Evolutionary conservation across 192 early-diverging fungal genomes (phyloP), one percentile per base, ranked within the genome.

Genomic region (Linnemannia zychae): DNA sequence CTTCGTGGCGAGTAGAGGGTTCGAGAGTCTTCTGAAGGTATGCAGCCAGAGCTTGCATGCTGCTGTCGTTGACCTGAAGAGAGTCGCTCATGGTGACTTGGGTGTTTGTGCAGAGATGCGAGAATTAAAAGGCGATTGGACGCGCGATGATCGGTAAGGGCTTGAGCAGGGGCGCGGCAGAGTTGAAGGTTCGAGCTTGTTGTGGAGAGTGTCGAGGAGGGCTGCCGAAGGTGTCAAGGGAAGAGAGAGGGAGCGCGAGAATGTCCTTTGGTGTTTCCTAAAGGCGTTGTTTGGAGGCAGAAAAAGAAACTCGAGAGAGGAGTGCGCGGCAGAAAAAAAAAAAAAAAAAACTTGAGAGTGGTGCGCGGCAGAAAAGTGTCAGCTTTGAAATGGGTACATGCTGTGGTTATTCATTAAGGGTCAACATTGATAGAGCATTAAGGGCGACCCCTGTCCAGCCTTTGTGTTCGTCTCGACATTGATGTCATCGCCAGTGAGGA

Each of bases 11-110:
- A n/a, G 91, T 91, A 5, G 77, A 57, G 38, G 92, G 92, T 34
- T 95, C 86, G 50, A 93, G 87, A 15, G 94, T 95, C 79, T 95
- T 91, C 33, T 80, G 77, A 37, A 95, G 87, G 72, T 88, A 90
- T 31, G 88, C 82, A 16, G 91, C 77, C 67, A 94, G 70, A 11
- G 81, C 89, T 63, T 81, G 81, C 68, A 90, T 82, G 49, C 80
- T 90, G 40, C 87, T 87, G n/a, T 89, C 87, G 79, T 89, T 91
- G 28, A 91, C 87, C 72, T 91, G 89, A 82, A 93, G 48, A 20
- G 28, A 15, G 71, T 73, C 67, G n/a, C 76, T 50, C 76, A 77
- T 82, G 57, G 44, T 53, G 57, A 63, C 28, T 63, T 57, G n/a
- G 13, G 57, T 57, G 22, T 13, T n/a, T 2, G 28, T 6, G 28